Evolutionary conservation across 2,329 filamentous ascomycete species (phyloP), one percentile per base, ranked within the genome.

Genomic region (Venturia pyrina): DNA sequence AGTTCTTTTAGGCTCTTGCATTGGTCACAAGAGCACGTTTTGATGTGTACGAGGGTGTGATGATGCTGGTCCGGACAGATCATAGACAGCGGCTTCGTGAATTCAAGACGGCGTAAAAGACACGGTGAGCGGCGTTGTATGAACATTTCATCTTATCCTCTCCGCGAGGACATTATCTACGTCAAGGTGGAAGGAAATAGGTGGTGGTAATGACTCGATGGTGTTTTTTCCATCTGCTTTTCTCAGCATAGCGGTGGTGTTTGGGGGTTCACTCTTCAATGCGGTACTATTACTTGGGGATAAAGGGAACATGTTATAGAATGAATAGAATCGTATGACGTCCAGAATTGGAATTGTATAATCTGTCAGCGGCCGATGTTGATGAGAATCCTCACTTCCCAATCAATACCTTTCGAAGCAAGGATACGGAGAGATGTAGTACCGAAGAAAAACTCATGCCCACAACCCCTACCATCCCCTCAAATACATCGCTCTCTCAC

Each of bases 161-260:
- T 34, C 13, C 17, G 28, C 28, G 50, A 56, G 28, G 53, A 57
- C 5, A 37, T 37, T 15, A 37, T 57, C 19, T 17, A 40, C 37
- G 37, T 34, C n/a, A 3, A 8, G 13, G 5, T 37, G 28, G 53
- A 37, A 21, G 32, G 59, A 46, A 15, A 24, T 3, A 43, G 37
- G 59, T 62, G 59, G 41, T 28, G 37, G 59, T 62, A 62, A 21
- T 43, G 60, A 19, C 43, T 21, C 15, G 40, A 19, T 46, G 37
- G 34, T 17, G 37, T 1, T 19, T 59, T 10, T 37, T 37, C 28
- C 28, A 32, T 59, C 53, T 59, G 60, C 43, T 34, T 62, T 44
- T 62, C 37, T 8, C 11, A 28, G 60, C 60, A 62, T 62, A 62
- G 60, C 60, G 60, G 60, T 43, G 60, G 60, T 34, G 60, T 62